These are phyloP conservation scores for Ogataea kodamae DNA, from an alignment of 805 yeast genomes.

Conservation along the genomic window DNA sequence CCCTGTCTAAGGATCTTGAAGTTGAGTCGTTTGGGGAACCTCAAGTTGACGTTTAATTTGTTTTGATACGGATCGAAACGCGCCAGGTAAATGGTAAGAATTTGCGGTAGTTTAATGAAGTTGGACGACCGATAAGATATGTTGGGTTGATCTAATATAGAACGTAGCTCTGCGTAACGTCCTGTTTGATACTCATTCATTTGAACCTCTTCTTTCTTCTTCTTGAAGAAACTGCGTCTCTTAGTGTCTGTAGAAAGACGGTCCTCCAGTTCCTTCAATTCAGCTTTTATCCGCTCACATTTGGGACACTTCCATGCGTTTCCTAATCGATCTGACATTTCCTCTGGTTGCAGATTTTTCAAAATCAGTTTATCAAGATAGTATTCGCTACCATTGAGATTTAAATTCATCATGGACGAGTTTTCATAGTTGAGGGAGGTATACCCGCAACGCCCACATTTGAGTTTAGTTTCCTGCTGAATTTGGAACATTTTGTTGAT, in stretches of 20 bases:
- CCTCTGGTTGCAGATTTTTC: constrained; percentile 61
- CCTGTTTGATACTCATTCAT: constrained; percentile 21
- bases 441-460: constrained; percentile 63
- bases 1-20: constrained; percentile 42
- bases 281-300: constrained; percentile 41
- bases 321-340: constrained; percentile 55
- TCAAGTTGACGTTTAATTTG: constrained; percentile 25
- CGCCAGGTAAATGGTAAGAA: constrained; percentile 33
- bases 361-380: constrained; percentile 58
- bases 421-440: constrained; percentile 50
- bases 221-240: constrained; percentile 31
- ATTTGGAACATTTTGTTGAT: constrained; percentile 68
- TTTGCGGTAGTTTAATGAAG: constrained; percentile 35
- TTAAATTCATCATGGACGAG: constrained; percentile 31
- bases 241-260: constrained; percentile 6
- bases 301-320: constrained; percentile 86
- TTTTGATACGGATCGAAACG: constrained; percentile 31
- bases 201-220: constrained; percentile 13
- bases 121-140: constrained; percentile 28
- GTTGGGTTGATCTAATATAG: constrained; percentile 23
- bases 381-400: constrained; percentile 22
- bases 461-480: constrained; percentile 61
- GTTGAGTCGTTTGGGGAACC: constrained; percentile 25
- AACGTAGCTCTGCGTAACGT: constrained; percentile 20
- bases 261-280: constrained; percentile 17